Evolutionary conservation across 2,329 filamentous ascomycete species (phyloP).

Genomic region (Neonectria ditissima): DNA sequence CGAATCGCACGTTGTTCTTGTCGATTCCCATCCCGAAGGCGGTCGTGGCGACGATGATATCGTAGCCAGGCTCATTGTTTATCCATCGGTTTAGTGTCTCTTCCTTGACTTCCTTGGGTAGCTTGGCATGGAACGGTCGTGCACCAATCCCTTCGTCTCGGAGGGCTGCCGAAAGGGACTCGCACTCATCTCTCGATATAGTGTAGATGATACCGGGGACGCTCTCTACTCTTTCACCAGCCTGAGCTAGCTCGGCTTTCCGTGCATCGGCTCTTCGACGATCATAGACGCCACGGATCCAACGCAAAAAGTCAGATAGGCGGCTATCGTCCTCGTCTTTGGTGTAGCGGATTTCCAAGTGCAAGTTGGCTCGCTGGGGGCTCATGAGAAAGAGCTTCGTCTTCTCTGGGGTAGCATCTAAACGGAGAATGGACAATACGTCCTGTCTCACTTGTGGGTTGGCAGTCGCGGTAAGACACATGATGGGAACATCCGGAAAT

Average conservation of each 20-base stretch:
- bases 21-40: constrained; percentile 99
- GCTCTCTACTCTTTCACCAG: constrained; percentile 68
- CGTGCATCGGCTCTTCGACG: constrained; percentile 73
- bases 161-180: constrained; percentile 74
- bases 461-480: constrained; percentile 92
- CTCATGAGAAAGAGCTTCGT: constrained; percentile 85
- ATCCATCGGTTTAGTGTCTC: constrained; percentile 80
- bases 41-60: constrained; percentile 93
- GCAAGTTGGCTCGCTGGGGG: constrained; percentile 85
- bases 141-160: constrained; percentile 78
- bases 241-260: constrained; percentile 66
- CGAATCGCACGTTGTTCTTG: constrained; percentile 93
- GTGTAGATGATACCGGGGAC: constrained; percentile 86
- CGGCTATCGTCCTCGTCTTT: constrained; percentile 79
- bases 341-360: constrained; percentile 90
- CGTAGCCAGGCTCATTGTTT: constrained; percentile 79
- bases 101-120: constrained; percentile 76
- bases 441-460: constrained; percentile 85
- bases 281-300: constrained; percentile 79
- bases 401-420: constrained; percentile 69
- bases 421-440: constrained; percentile 79
- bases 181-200: constrained; percentile 79
- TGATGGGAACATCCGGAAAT: constrained; percentile 88
- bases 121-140: constrained; percentile 77
- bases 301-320: constrained; percentile 78